Evolutionary conservation across 345 rosid genomes (phyloP), one percentile per base, ranked within the genome.

Genomic region (Eutrema yunnanense): DNA sequence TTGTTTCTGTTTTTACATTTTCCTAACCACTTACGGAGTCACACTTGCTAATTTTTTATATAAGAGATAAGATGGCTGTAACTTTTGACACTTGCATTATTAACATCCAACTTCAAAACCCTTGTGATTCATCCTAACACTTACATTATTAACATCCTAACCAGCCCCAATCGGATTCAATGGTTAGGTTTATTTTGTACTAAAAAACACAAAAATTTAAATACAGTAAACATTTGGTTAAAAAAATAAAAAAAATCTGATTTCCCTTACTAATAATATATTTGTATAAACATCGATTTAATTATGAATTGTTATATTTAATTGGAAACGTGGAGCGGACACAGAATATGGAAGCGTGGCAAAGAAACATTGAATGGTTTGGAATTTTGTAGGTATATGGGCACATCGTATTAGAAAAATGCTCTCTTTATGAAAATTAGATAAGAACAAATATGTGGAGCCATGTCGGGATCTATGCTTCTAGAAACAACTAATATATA

Each of bases 391-490:
- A 43, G 62, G 55, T 69, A 22, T 70, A 34, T 70, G 66, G 70
- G 34, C 40, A 46, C 73, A 44, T 47, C 14, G 65, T n/a, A 22
- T 69, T 36, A 47, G 48, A 58, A 59, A 57, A 57, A 26, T 8
- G 42, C 34, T 36, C 6, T 57, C 13, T 33, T 22, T 33, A 11
- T 37, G 3, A 22, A 32, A 32, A 26, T 36, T 3, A 37, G 73
- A 58, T 69, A 69, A 69, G 73, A 69, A 9, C 56, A 47, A 46
- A 32, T 47, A 65, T 47, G 60, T 73, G 77, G 66, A 73, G 72
- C 40, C 66, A 57, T 43, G 73, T 66, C 40, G 62, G 73, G 49
- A 38, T 22, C 54, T 26, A 42, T 59, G 48, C 73, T 74, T 74
- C 78, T 67, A 67, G 78, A 53, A 68, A 6, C 32, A 53, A 9